A percentile compares a stretch with the other conserved stretches of the same genome.
Conservation (phyloP, 768 basidiomycete genomes). For the Leccinum olivaceopallidum region DNA sequence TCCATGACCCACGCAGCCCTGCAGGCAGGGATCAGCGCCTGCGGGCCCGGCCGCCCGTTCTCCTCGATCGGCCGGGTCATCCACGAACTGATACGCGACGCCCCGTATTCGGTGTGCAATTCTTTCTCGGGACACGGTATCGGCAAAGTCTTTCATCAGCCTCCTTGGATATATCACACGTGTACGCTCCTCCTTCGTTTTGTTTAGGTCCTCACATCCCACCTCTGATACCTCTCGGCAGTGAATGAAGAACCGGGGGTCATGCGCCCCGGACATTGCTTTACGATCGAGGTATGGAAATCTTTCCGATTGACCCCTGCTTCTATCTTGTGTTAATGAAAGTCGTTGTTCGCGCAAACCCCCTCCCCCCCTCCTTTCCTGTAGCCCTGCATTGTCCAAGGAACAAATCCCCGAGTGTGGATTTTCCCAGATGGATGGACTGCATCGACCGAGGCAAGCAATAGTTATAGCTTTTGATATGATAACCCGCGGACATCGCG, state of each 20-base stretch:
- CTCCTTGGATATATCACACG: conserved; percentile 83
- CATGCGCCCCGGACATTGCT: conserved; percentile 87
- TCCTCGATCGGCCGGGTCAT: conserved; percentile 73
- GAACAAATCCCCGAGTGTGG: conserved; percentile 63
- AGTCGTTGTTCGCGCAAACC: no score
- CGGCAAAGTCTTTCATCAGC: conserved; percentile 73
- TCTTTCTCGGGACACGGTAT: conserved; percentile 89
- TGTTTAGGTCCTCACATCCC: neutral
- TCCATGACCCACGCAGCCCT: conserved; percentile 63
- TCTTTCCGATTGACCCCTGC: no score
- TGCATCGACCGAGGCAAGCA: conserved; percentile 75
- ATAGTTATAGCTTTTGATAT: neutral
- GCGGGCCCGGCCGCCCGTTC: conserved; percentile 72
- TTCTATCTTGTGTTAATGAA: no score
- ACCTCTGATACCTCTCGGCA: conserved; percentile 28
- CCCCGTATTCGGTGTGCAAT: conserved; percentile 58
- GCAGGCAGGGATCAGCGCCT: conserved; percentile 66
- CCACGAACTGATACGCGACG: conserved; percentile 42
- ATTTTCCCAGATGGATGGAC: conserved; percentile 95
- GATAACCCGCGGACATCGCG: neutral
- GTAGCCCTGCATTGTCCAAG: conserved; percentile 79
- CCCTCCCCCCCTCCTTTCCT: no score
- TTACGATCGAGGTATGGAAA: conserved; percentile 79
- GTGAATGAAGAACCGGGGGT: conserved; percentile 81
- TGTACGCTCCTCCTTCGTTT: conserved; percentile 41